Percentiles rank a stretch among this genome's conserved stretches.
These are phyloP conservation scores for Peronospora farinosa DNA, from an alignment of 352 stramenopile species.

Conservation along the genomic window DNA sequence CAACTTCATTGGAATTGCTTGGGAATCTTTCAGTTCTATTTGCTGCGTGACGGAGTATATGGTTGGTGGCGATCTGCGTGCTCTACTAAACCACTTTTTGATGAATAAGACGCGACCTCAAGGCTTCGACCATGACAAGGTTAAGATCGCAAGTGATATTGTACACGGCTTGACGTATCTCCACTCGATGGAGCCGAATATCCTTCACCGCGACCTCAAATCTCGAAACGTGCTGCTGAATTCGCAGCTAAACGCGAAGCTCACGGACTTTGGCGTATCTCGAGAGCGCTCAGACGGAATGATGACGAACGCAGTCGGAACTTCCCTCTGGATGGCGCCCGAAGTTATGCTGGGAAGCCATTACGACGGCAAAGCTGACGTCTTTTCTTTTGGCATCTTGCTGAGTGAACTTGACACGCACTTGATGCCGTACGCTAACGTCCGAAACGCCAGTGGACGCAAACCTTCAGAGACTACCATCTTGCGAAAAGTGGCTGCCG, in stretches of 20 bases:
- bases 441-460: conserved; percentile 25
- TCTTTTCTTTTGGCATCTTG: conserved; percentile 50
- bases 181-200: conserved; percentile 35
- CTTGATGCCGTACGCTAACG: conserved; percentile 37
- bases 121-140: conserved; percentile 45
- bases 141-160: conserved; percentile 37
- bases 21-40: conserved; percentile 37
- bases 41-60: conserved; percentile 50
- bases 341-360: conserved; percentile 43
- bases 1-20: conserved; percentile 57
- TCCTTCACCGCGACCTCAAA: conserved; percentile 73
- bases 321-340: conserved; percentile 49
- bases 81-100: conserved; percentile 34
- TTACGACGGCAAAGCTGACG: conserved; percentile 43
- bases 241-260: conserved; percentile 38
- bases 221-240: conserved; percentile 70
- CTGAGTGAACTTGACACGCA: conserved; percentile 44
- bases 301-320: conserved; percentile 46
- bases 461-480: conserved; percentile 34
- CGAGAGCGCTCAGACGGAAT: conserved; percentile 31
- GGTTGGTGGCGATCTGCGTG: conserved; percentile 37
- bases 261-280: conserved; percentile 57
- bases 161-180: conserved; percentile 45
- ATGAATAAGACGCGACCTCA: conserved; percentile 18
- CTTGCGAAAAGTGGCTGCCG: conserved; percentile 33